Base-by-base conservation (phyloP, 306 rosid species). In the Morella rubra region DNA sequence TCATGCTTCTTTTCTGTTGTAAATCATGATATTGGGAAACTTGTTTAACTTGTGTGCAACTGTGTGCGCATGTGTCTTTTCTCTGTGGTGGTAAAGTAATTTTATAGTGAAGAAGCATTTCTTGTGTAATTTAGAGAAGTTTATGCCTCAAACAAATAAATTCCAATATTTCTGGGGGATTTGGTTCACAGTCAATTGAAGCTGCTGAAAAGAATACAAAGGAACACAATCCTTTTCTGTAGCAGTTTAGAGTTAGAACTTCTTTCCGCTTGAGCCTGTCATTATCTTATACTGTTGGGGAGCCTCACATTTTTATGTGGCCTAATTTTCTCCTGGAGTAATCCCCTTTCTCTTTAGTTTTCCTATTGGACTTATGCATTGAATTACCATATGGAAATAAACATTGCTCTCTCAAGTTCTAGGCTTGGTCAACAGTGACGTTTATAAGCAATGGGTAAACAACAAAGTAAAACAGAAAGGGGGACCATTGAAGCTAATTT, bases 1-100 rank as follows among this genome's bases (percentile, higher is more conserved):
- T 5, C 54, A 8, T 71, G 27, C 12, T 18, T 81, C 75, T 68
- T 8, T 41, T 47, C 64, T 72, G 77, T 58, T 65, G 18, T 40
- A 44, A 15, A 37, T 61, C 27, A 1, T 62, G 37, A 59, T n/a
- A 45, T n/a, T 55, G 10, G 20, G 55, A 53, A 66, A 68, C 72
- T 32, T 12, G 44, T 54, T 55, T 16, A 0, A 55, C 41, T 65
- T 65, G 8, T 40, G 70, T 65, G 40, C 1, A 24, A 13, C 22
- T 18, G 1, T 60, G 0, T 1, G 44, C 27, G 67, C 67, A 24
- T 13, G 0, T 12, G 67, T 60, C 44, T 20, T 60, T 18, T 37
- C 40, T 12, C 13, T 60, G 12, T 27, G 41, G 9, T 27, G 32
- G 44, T 60, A 60, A 60, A 60, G 12, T 11, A 8, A 27, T 60